Evolutionary conservation across 257 asterid species (phyloP).

Genomic region (Cruciata laevipes): DNA sequence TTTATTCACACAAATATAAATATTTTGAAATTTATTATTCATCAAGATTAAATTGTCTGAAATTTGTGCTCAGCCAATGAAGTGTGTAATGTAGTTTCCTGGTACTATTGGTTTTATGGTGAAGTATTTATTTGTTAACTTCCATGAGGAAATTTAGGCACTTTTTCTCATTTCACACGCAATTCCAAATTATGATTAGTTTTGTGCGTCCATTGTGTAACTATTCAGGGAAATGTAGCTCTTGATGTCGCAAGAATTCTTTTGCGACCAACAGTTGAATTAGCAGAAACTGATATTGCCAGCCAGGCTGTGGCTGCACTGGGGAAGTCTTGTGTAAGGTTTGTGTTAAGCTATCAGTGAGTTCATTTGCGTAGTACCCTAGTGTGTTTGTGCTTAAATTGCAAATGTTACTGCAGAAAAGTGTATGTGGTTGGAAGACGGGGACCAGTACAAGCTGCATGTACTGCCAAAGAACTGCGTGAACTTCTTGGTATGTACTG

Average conservation of each 20-base stretch:
- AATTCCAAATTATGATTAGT: too few species aligned
- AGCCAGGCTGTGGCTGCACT: constrained; percentile 73
- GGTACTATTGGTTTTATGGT: background rate
- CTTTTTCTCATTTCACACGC: background rate
- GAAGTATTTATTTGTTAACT: background rate
- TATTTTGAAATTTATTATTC: background rate
- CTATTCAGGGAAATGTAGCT: constrained; percentile 84
- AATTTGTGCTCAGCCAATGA: background rate
- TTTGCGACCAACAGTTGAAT: constrained; percentile 65
- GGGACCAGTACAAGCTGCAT: constrained; percentile 96
- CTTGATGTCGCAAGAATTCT: constrained; percentile 94
- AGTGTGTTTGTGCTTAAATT: constrained; percentile 8
- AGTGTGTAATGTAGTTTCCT: background rate
- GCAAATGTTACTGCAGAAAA: constrained; percentile 44
- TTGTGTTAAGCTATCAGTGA: constrained; percentile 9
- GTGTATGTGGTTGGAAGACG: constrained; percentile 96
- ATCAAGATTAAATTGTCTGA: background rate
- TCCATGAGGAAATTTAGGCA: background rate
- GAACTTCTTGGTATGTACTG: constrained; percentile 60
- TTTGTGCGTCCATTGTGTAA: background rate
- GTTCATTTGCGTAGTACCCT: background rate
- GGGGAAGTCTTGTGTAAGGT: constrained; percentile 75
- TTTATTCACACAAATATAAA: background rate
- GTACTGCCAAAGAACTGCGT: constrained; percentile 90
- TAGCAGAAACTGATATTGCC: constrained; percentile 79